These are phyloP conservation scores for Sphagnum magellanicum DNA, from an alignment of 228 moss, liverwort and hornwort species.

Conservation along the genomic window DNA sequence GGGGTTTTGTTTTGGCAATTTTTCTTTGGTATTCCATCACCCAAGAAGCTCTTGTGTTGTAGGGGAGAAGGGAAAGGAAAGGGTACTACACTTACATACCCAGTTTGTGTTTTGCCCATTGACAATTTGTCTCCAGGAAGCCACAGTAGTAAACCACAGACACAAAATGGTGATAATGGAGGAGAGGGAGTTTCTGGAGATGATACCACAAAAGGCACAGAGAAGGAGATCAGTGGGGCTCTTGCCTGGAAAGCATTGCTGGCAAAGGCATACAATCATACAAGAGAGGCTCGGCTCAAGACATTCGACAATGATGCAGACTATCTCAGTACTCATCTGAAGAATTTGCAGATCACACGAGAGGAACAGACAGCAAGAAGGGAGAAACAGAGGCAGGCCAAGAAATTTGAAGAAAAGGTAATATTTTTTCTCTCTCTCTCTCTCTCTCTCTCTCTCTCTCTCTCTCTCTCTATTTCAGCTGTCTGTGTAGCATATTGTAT, in stretches of 20 bases:
- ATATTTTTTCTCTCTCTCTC: neutral
- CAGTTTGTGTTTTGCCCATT: too few relatives aligned
- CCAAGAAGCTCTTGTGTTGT: too few relatives aligned
- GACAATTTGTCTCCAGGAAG: too few relatives aligned
- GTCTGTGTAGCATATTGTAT: too few relatives aligned
- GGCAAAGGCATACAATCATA: conserved; percentile 15
- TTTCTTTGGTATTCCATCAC: too few relatives aligned
- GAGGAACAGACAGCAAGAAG: conserved; percentile 25
- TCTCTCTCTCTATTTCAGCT: neutral
- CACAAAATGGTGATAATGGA: conserved; percentile 8
- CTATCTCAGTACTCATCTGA: neutral
- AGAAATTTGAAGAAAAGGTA: conserved; percentile 41
- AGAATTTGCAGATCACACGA: conserved; percentile 15
- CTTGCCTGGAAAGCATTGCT: conserved; percentile 12
- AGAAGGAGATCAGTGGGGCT: conserved; percentile 4
- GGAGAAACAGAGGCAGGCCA: conserved; percentile 33
- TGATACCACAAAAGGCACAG: neutral
- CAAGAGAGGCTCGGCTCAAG: conserved; percentile 2
- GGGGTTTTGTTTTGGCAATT: too few relatives aligned
- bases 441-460: too few relatives aligned
- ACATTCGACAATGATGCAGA: conserved; percentile 9
- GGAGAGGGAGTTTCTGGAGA: neutral
- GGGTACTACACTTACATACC: too few relatives aligned
- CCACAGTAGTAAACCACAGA: neutral
- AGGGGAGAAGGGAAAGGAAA: too few relatives aligned